Conservation (phyloP, 371 early-diverging fungal species). For the Pancytospora philotis region DNA sequence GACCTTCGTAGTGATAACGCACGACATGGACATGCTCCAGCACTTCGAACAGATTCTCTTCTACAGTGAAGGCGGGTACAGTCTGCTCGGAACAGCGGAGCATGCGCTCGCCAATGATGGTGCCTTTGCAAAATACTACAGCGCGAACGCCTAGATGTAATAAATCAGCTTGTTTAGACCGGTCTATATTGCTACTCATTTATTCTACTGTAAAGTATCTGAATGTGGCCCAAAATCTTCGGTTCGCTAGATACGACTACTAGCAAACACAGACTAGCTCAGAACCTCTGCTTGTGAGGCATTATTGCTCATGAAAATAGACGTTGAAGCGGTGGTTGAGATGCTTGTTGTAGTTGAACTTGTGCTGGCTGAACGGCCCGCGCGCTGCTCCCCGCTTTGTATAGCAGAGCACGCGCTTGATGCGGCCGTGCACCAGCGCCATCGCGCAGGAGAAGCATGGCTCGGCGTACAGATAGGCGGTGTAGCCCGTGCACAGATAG, state of each 20-base stretch:
- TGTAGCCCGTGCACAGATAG: constrained; percentile 50
- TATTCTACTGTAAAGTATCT: too few relatives aligned
- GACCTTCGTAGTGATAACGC: constrained; percentile 75
- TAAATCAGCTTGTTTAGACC: not conserved
- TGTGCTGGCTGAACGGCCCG: constrained; percentile 19
- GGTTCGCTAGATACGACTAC: too few relatives aligned
- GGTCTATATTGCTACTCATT: not conserved
- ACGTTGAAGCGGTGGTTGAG: constrained; percentile 48
- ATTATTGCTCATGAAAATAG: constrained; percentile 22
- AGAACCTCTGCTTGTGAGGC: too few relatives aligned
- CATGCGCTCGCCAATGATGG: too few relatives aligned
- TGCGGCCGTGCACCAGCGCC: constrained; percentile 52
- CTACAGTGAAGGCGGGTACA: not conserved
- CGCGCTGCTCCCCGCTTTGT: constrained; percentile 1
- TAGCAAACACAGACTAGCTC: too few relatives aligned
- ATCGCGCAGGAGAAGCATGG: constrained; percentile 52
- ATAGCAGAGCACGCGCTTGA: constrained; percentile 35
- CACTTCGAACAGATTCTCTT: constrained; percentile 61
- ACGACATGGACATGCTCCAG: constrained; percentile 68
- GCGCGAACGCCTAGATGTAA: not conserved
- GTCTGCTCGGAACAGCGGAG: constrained; percentile 1
- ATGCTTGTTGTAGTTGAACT: constrained; percentile 34
- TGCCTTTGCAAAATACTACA: too few relatives aligned
- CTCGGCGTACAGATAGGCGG: constrained; percentile 40
- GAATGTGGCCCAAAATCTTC: too few relatives aligned